Conservation (phyloP, 2,329 filamentous ascomycete species). For the Zymoseptoria pseudotritici region DNA sequence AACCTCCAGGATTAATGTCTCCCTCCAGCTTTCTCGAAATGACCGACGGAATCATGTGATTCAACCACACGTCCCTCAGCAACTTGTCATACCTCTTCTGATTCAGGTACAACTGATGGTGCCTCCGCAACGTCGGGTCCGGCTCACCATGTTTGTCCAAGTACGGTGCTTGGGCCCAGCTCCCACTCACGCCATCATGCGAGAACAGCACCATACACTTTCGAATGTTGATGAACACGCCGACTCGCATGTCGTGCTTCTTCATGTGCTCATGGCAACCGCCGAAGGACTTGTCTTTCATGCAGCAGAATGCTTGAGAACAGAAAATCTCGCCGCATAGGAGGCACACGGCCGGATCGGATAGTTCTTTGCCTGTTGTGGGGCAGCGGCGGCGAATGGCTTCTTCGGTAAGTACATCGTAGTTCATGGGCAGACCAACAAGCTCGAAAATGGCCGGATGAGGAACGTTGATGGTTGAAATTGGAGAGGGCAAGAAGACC, state of each 20-base stretch:
- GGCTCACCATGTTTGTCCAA: conserved; percentile 94
- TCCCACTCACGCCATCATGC: conserved; percentile 68
- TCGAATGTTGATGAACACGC: conserved; percentile 93
- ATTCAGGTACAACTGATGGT: conserved; percentile 83
- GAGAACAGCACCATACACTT: conserved; percentile 90
- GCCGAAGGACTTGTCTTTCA: conserved; percentile 57
- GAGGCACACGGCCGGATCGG: conserved; percentile 84
- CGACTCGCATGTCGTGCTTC: conserved; percentile 82
- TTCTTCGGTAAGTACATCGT: conserved; percentile 86
- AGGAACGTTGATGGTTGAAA: conserved; percentile 49
- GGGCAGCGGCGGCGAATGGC: conserved; percentile 77
- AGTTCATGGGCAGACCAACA: conserved; percentile 84
- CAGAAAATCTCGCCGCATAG: conserved; percentile 98
- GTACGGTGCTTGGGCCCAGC: conserved; percentile 82
- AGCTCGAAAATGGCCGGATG: conserved; percentile 93
- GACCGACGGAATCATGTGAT: conserved; percentile 77
- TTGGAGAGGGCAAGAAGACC: not conserved
- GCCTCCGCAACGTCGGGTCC: conserved; percentile 77
- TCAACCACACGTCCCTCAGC: conserved; percentile 76
- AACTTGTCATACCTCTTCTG: conserved; percentile 89
- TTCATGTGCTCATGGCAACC: conserved; percentile 86
- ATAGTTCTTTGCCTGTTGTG: conserved; percentile 82
- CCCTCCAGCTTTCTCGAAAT: conserved; percentile 87
- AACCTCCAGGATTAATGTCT: conserved; percentile 94
- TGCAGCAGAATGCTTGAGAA: conserved; percentile 86